Evolutionary conservation across 352 stramenopile species (phyloP).

Genomic region (Pythium insidiosum): DNA sequence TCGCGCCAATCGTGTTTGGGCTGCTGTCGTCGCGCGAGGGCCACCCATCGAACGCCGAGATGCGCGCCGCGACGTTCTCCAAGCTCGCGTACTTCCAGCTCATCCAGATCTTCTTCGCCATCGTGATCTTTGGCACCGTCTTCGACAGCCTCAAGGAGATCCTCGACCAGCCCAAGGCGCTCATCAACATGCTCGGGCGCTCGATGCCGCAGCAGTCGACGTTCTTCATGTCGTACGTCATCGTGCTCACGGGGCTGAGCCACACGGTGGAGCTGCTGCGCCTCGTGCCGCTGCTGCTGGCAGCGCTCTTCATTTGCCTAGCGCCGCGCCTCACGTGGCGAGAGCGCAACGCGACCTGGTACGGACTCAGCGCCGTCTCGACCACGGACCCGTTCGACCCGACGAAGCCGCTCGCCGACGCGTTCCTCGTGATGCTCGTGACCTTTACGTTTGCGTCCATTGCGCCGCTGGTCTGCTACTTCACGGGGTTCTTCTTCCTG

Average conservation of each 20-base stretch:
- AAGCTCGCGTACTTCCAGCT: conserved; percentile 81
- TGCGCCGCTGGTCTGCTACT: conserved; percentile 69
- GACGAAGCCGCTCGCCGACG: conserved; percentile 44
- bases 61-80: conserved; percentile 54
- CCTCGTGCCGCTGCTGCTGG: conserved; percentile 39
- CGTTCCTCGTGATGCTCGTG: conserved; percentile 62
- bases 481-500: conserved; percentile 66
- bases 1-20: conserved; percentile 57
- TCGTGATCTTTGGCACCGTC: conserved; percentile 65
- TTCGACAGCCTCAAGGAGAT: conserved; percentile 68
- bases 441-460: conserved; percentile 77
- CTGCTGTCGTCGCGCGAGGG: conserved; percentile 59
- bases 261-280: conserved; percentile 57
- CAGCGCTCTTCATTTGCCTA: conserved; percentile 36
- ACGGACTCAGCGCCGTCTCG: conserved; percentile 38
- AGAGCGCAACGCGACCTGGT: conserved; percentile 44
- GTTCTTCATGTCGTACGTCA: conserved; percentile 81
- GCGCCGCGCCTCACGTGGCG: conserved; percentile 54
- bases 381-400: conserved; percentile 55
- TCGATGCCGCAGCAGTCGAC: conserved; percentile 80
- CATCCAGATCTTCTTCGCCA: conserved; percentile 80
- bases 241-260: conserved; percentile 54
- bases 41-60: conserved; percentile 56
- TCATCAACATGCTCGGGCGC: conserved; percentile 62
- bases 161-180: conserved; percentile 52